phyloP scores from a whole-genome alignment of 2,329 filamentous ascomycete genomes.

The Torrubiellomyces zombiae region DNA sequence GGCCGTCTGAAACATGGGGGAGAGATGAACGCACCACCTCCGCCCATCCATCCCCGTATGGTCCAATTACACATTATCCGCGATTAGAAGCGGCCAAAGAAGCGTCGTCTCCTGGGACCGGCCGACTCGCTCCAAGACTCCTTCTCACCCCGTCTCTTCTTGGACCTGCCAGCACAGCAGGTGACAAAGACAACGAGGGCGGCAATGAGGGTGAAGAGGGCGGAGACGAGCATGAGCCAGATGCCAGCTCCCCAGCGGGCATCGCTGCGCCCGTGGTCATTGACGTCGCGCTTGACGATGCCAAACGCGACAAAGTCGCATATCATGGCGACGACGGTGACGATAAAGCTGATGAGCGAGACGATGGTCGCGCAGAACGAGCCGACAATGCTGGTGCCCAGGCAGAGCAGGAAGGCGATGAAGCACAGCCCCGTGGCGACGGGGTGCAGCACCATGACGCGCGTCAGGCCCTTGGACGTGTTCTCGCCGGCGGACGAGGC shows the following conservation, averaged over 20 bases:
- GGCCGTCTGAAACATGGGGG: too few species aligned
- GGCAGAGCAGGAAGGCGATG: constrained; percentile 38
- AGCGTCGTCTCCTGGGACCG: constrained; percentile 2
- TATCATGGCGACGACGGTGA: constrained; percentile 29
- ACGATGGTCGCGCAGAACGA: constrained; percentile 33
- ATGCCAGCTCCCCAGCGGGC: constrained; percentile 37
- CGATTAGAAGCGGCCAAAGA: too few species aligned
- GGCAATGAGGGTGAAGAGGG: constrained; percentile 36
- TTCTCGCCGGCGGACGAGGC: constrained; percentile 25
- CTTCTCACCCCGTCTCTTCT: constrained; percentile 11
- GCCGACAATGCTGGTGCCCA: constrained; percentile 34
- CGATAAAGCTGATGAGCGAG: constrained; percentile 32
- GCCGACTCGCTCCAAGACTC: constrained; percentile 8
- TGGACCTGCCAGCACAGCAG: constrained; percentile 37
- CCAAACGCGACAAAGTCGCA: constrained; percentile 42
- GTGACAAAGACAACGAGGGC: constrained; percentile 42
- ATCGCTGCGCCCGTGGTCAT: constrained; percentile 25
- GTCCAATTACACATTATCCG: too few species aligned
- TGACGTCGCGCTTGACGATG: constrained; percentile 35
- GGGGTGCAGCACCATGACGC: constrained; percentile 46
- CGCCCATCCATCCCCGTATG: too few species aligned
- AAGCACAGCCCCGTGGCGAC: constrained; percentile 40
- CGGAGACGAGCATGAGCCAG: constrained; percentile 42
- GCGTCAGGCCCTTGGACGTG: constrained; percentile 33
- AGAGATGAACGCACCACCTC: too few species aligned